Conservation (phyloP, 2,329 filamentous ascomycete species). For the Hypoxylon rubiginosum region DNA sequence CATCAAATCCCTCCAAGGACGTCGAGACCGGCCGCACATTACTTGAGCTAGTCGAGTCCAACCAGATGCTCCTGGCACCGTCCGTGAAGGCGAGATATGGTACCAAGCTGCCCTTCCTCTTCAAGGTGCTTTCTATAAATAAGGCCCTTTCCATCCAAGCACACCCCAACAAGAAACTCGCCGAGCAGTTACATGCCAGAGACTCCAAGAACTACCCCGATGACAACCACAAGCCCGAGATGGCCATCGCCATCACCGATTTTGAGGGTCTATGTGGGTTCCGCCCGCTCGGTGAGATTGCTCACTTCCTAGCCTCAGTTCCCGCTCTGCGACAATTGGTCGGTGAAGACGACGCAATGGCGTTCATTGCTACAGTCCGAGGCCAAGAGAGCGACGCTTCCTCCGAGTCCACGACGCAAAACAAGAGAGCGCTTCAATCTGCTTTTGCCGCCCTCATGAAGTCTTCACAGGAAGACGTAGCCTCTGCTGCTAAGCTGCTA, state of each 20-base stretch:
- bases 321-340: conserved; percentile 75
- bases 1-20: conserved; percentile 94
- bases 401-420: conserved; percentile 60
- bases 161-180: conserved; percentile 94
- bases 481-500: conserved; percentile 75
- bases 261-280: conserved; percentile 98
- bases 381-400: conserved; percentile 62
- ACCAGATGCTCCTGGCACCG: conserved; percentile 82
- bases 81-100: conserved; percentile 82
- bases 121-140: conserved; percentile 96
- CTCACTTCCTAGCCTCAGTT: conserved; percentile 77
- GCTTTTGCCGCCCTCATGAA: conserved; percentile 87
- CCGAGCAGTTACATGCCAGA: conserved; percentile 85
- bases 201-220: conserved; percentile 97
- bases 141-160: conserved; percentile 98
- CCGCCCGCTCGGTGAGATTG: conserved; percentile 86
- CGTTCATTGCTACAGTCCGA: conserved; percentile 67
- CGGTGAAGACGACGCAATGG: conserved; percentile 71
- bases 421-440: conserved; percentile 83
- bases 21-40: conserved; percentile 85
- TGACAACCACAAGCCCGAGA: conserved; percentile 99
- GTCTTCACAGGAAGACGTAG: conserved; percentile 75
- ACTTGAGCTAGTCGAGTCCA: conserved; percentile 88
- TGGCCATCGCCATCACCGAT: conserved; percentile 96
- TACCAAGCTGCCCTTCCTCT: conserved; percentile 90